phyloP scores from a whole-genome alignment of 164 flowering plant genomes.

The Magnolia officinalis region DNA sequence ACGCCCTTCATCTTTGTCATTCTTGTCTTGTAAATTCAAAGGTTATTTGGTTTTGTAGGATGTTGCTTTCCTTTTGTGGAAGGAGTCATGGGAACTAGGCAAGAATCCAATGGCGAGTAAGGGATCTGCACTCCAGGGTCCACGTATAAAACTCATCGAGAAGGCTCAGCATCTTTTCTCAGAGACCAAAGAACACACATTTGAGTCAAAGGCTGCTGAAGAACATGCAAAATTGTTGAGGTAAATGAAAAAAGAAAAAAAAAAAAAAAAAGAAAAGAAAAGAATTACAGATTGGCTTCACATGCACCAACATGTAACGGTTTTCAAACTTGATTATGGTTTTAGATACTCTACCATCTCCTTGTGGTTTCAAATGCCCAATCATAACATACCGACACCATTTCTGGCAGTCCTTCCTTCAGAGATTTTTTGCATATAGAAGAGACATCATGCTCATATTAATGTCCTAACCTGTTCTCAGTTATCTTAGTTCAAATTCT shows the following conservation, averaged over 20 bases:
- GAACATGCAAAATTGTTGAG: conserved; percentile 91
- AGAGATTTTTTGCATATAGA: neutral
- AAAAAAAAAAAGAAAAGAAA: neutral
- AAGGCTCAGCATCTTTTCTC: conserved; percentile 72
- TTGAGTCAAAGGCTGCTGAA: conserved; percentile 95
- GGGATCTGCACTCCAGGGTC: conserved; percentile 91
- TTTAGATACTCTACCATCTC: neutral
- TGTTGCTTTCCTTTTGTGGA: conserved; percentile 84
- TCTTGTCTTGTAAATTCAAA: neutral
- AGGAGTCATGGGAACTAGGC: conserved; percentile 86
- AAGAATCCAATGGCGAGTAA: conserved; percentile 91
- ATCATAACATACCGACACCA: neutral
- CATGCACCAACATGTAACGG: neutral
- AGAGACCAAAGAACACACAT: conserved; percentile 77
- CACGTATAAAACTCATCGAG: conserved; percentile 86
- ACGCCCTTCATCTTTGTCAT: neutral
- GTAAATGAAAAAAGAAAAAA: conserved; percentile 24
- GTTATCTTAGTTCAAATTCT: neutral
- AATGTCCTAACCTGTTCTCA: neutral
- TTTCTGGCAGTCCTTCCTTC: neutral
- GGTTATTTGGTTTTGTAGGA: conserved; percentile 50
- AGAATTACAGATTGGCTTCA: no score
- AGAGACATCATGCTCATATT: neutral
- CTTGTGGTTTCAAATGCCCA: neutral
- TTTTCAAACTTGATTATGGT: neutral